phyloP scores from a whole-genome alignment of 495 filamentous ascomycete species.

The Lophium mytilinum region DNA sequence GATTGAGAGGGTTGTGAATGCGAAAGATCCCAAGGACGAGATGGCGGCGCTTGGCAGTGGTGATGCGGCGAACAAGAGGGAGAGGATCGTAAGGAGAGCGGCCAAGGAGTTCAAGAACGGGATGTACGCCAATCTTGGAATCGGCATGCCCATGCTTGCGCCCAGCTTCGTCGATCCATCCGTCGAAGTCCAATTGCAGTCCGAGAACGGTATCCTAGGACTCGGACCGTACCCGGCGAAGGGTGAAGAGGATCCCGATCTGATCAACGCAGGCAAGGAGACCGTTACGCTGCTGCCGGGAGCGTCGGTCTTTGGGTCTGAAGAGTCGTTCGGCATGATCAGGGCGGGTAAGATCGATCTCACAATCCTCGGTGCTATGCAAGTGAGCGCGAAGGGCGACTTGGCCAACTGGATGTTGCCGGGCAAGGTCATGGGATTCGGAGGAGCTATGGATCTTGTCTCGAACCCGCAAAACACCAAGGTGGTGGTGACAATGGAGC shows the following conservation, averaged over 20 bases:
- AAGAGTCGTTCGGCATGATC: constrained; percentile 56
- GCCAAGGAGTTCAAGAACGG: constrained; percentile 56
- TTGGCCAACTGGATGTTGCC: constrained; percentile 59
- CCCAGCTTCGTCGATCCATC: constrained; percentile 41
- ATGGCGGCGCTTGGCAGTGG: constrained; percentile 22
- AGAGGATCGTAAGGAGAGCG: constrained; percentile 52
- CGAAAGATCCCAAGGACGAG: constrained; percentile 29
- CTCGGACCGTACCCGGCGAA: constrained; percentile 55
- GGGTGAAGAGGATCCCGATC: constrained; percentile 47
- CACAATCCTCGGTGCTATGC: constrained; percentile 52
- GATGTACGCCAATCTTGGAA: constrained; percentile 60
- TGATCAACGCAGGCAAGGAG: constrained; percentile 57
- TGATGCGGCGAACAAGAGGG: constrained; percentile 38
- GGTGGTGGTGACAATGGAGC: constrained; percentile 55
- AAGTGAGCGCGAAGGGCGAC: constrained; percentile 50
- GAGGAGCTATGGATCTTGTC: constrained; percentile 56
- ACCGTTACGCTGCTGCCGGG: constrained; percentile 51
- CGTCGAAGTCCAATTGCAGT: constrained; percentile 46
- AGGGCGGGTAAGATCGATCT: constrained; percentile 53
- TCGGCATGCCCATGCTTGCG: constrained; percentile 57
- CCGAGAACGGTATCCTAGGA: constrained; percentile 54
- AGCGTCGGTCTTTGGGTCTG: constrained; percentile 48
- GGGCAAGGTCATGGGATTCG: constrained; percentile 58
- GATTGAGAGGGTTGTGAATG: constrained; percentile 48
- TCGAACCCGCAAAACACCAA: constrained; percentile 52